Base-by-base conservation (phyloP, 2,329 filamentous ascomycete species). In the Diaporthe sp. region DNA sequence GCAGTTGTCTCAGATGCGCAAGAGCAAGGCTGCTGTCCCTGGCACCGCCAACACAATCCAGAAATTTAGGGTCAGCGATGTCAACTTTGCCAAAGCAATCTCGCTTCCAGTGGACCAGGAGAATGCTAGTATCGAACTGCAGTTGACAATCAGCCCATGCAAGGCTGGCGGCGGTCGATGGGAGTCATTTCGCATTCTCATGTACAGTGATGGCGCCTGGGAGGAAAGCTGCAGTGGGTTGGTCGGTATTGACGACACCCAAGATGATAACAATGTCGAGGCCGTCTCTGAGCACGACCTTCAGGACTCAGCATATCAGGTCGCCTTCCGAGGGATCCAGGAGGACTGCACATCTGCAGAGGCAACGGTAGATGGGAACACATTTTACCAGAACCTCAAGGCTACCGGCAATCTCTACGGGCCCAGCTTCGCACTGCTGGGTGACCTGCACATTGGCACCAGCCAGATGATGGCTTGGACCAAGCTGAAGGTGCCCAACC, bases 1-100 rank as follows among this genome's bases (percentile, higher is more conserved):
- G n/a, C 79, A 83, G 77, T 22, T 68, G 5, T 37, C 47, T 15
- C 44, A 68, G 22, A 25, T 68, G 22, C 63, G 31, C 6, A 53
- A 53, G 47, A 39, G 22, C 63, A 68, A 68, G 5, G 34, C 31
- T 53, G 13, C 76, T 72, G 10, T 1, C 71, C 67, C 12, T 55
- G 58, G 53, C 4, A 25, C 65, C 2, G 10, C 65, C 6, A 47
- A 28, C 22, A 42, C 28, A 1, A 37, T 57, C 25, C 61, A 28
- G 8, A 39, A 28, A 7, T 68, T 68, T 10, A n/a, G 44, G 3
- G 28, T 75, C 44, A 58, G 39, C 25, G 58, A 75, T 15, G 58
- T 72, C 3, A 57, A 53, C 2, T 75, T 75, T n/a, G n/a, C 31
- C n/a, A 75, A 75, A 15, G 67, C 73, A 0, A 53, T 75, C n/a